Evolutionary conservation across 371 early-diverging fungal species (phyloP).

Genomic region (Mucor ambiguus): DNA sequence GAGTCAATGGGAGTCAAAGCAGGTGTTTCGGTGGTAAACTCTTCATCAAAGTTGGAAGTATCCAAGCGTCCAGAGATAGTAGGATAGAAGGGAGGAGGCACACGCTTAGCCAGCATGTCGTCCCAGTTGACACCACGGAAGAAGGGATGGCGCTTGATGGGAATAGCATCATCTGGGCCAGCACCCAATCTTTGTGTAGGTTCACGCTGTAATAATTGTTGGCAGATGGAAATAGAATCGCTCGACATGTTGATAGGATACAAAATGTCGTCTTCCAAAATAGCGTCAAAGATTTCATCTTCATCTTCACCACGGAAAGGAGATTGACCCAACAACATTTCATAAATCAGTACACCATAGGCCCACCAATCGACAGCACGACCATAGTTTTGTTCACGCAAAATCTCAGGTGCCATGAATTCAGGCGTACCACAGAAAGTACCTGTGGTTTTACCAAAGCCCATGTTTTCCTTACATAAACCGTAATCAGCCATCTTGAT

Average conservation of each 20-base stretch:
- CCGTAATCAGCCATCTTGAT: slow-evolving; percentile 99
- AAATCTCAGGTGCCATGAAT: slow-evolving; percentile 99
- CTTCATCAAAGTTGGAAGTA: slow-evolving; percentile 94
- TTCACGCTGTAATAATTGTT: slow-evolving; percentile 88
- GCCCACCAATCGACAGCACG: slow-evolving; percentile 99
- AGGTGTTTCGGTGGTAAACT: slow-evolving; percentile 90
- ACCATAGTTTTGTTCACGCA: slow-evolving; percentile 90
- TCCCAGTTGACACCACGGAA: slow-evolving; percentile 95
- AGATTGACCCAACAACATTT: slow-evolving; percentile 92
- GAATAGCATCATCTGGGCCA: slow-evolving; percentile 80
- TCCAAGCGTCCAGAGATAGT: slow-evolving; percentile 78
- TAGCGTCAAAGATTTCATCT: slow-evolving; percentile 94
- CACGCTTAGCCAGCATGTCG: slow-evolving; percentile 78
- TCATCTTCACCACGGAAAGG: slow-evolving; percentile 96
- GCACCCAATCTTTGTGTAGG: slow-evolving; percentile 86
- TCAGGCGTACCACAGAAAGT: slow-evolving; percentile 99
- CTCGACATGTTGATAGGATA: slow-evolving; percentile 90
- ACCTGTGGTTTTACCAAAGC: slow-evolving; percentile 76
- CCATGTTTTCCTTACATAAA: slow-evolving; percentile 95
- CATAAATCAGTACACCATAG: slow-evolving; percentile 97
- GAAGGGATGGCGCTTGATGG: slow-evolving; percentile 93
- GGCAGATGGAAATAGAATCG: slow-evolving; percentile 86
- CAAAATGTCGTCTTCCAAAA: slow-evolving; percentile 88
- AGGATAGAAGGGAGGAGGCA: slow-evolving; percentile 91
- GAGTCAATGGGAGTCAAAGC: slow-evolving; percentile 86